phyloP scores from a whole-genome alignment of 208 protist species.

The Trypanosoma vivax region DNA sequence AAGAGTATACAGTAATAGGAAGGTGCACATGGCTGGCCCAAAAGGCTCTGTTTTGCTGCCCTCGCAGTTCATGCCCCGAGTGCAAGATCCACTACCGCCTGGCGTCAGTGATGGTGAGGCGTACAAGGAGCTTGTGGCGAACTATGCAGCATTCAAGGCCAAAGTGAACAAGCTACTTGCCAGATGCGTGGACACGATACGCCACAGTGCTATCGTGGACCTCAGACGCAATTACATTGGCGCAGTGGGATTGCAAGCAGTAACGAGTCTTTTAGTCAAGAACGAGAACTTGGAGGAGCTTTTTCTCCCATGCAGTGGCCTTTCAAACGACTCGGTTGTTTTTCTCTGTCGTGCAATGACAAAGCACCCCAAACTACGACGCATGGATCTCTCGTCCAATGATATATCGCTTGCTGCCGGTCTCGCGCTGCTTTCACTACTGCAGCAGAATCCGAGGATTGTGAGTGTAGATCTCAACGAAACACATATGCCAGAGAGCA shows the following conservation, averaged over 20 bases:
- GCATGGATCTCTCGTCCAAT: slow-evolving; percentile 73
- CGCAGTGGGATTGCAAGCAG: slow-evolving; percentile 59
- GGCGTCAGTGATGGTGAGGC: slow-evolving; percentile 15
- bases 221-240: slow-evolving; percentile 71
- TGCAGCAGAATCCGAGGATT: slow-evolving; percentile 31
- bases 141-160: slow-evolving; percentile 55
- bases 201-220: slow-evolving; percentile 37
- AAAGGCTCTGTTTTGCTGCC: slow-evolving; percentile 13
- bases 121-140: slow-evolving; percentile 42
- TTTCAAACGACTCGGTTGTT: slow-evolving; percentile 78
- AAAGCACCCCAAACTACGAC: slow-evolving; percentile 27
- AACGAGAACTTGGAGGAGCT: slow-evolving; percentile 53
- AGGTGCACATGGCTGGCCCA: slow-evolving; percentile 2
- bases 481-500: slow-evolving; percentile 53
- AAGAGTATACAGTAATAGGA: slow-evolving; percentile 1
- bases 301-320: slow-evolving; percentile 43
- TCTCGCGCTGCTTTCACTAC: slow-evolving; percentile 57
- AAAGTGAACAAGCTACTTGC: slow-evolving; percentile 55
- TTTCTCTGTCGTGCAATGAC: slow-evolving; percentile 72
- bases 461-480: slow-evolving; percentile 34
- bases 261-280: slow-evolving; percentile 55
- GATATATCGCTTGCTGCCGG: slow-evolving; percentile 65
- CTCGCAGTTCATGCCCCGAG: slow-evolving; percentile 6
- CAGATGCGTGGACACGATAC: slow-evolving; percentile 27
- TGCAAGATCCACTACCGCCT: neutral